Evolutionary conservation across 352 stramenopile genomes (phyloP), one percentile per base, ranked within the genome.

Genomic region (Phytophthora chlamydospora): DNA sequence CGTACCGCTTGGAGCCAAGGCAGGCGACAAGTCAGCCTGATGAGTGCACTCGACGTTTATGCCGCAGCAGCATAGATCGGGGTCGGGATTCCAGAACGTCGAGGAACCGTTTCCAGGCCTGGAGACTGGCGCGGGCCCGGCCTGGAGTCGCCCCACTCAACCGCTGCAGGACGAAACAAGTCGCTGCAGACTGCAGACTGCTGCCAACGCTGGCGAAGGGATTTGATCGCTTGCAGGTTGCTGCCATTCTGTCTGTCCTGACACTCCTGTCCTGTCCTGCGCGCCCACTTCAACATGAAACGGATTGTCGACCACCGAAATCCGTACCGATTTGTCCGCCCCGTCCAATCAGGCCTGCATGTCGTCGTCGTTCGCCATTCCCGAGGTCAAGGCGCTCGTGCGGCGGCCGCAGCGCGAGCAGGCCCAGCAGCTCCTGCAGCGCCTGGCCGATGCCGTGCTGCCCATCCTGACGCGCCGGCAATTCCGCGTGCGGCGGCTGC

Each of bases 401-500:
- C 68, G 72, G 33, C 64, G 65, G n/a, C 48, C 62, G 9, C 63
- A 71, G 51, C 63, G 63, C n/a, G 63, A 59, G 16, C 59, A 67
- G 3, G 74, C 72, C 10, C 72, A 80, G 68, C 55, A 55, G 40
- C 61, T 88, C 31, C 64, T 89, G 41, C 71, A 89, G 60, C 67
- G 69, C 12, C 60, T 93, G 24, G 75, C 79, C 1, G 40, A 31
- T 8, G 61, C 80, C 27, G 82, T 91, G 39, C 56, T 89, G 54
- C 80, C 78, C 29, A 83, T 93, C 32, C 52, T 90, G 32, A 74
- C 71, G 3, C 73, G 77, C 33, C 67, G 77, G 16, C 58, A 63
- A 38, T 93, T 87, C 65, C 70, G 63, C 27, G 84, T 93, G 51
- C 67, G 61, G 27, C 53, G 57, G 4, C 63, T 93, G 45, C 68